A percentile compares a stretch with the other conserved stretches of the same genome.
Conservation (phyloP, 2,329 filamentous ascomycete species). For the Talaromyces islandicus region DNA sequence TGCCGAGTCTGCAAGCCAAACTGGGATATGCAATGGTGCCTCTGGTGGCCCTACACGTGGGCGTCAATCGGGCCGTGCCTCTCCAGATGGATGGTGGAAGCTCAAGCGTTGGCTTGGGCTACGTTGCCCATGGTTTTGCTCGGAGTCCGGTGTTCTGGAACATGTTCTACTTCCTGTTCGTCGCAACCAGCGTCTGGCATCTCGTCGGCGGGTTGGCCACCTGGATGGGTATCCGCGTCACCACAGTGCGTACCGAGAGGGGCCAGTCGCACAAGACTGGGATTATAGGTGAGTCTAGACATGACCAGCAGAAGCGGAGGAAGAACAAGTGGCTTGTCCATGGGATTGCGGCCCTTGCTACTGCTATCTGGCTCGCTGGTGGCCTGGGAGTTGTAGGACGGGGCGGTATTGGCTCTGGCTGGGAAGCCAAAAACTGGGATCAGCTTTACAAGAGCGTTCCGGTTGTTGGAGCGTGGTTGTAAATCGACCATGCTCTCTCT, state of each 20-base stretch:
- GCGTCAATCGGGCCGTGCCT: conserved; percentile 71
- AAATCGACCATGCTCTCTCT: neutral
- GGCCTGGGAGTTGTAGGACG: conserved; percentile 71
- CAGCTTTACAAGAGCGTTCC: conserved; percentile 61
- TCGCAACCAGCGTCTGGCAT: conserved; percentile 66
- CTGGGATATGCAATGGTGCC: conserved; percentile 66
- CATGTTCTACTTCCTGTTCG: conserved; percentile 61
- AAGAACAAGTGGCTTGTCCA: conserved; percentile 69
- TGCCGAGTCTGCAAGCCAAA: conserved; percentile 61
- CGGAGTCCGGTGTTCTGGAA: conserved; percentile 62
- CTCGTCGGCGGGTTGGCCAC: conserved; percentile 80
- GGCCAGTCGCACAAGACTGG: conserved; percentile 24
- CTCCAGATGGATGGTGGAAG: conserved; percentile 73
- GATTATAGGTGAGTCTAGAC: conserved; percentile 42
- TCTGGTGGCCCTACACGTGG: conserved; percentile 64
- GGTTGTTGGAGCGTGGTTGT: conserved; percentile 49
- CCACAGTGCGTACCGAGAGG: conserved; percentile 24
- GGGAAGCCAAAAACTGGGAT: conserved; percentile 77
- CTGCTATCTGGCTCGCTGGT: conserved; percentile 72
- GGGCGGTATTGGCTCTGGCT: conserved; percentile 64
- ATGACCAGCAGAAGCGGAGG: conserved; percentile 49
- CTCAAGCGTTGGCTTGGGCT: conserved; percentile 77
- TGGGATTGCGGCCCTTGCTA: conserved; percentile 51
- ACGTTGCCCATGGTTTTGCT: conserved; percentile 79
- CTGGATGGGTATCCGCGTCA: conserved; percentile 60